A percentile compares a stretch with the other conserved stretches of the same genome.
Evolutionary conservation across 345 rosid species (phyloP).

Genomic region (Eutrema yunnanense): DNA sequence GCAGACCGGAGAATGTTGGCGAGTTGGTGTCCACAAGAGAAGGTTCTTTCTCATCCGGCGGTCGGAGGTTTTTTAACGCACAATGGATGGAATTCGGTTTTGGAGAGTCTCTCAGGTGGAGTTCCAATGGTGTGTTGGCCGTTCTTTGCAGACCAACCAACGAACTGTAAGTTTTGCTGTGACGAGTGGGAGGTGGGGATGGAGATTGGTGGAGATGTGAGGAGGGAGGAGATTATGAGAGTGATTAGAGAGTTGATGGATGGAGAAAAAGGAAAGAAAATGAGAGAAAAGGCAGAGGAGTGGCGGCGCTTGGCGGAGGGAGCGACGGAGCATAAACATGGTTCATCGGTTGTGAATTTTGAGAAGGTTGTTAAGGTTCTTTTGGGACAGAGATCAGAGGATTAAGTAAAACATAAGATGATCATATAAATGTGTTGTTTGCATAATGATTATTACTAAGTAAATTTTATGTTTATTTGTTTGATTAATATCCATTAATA

Average conservation of each 20-base stretch:
- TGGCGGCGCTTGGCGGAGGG: slow-evolving; percentile 37
- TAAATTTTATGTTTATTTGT: not conserved
- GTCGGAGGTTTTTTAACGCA: slow-evolving; percentile 59
- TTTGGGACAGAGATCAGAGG: not conserved
- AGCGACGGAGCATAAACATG: slow-evolving; percentile 17
- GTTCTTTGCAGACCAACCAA: slow-evolving; percentile 60
- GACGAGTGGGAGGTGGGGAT: slow-evolving; percentile 56
- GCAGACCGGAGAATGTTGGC: slow-evolving; percentile 34
- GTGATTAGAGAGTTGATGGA: slow-evolving; percentile 49
- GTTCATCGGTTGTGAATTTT: slow-evolving; percentile 36
- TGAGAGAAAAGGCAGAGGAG: slow-evolving; percentile 41
- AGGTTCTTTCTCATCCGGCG: slow-evolving; percentile 44
- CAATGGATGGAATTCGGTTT: slow-evolving; percentile 58
- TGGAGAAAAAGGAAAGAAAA: slow-evolving; percentile 45
- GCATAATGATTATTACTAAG: not conserved
- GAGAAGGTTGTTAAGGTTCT: slow-evolving; percentile 28
- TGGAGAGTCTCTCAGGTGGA: slow-evolving; percentile 42
- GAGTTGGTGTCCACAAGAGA: slow-evolving; percentile 57
- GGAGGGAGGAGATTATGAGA: slow-evolving; percentile 41
- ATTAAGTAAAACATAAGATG: not conserved
- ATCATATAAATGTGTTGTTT: not conserved
- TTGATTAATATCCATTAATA: not conserved
- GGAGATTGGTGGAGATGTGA: slow-evolving; percentile 53
- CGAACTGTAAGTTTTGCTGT: slow-evolving; percentile 42
- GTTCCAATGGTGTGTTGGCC: slow-evolving; percentile 65